Base-by-base conservation (phyloP, 1,284 basidiomycete species). In the Athelia sp. region DNA sequence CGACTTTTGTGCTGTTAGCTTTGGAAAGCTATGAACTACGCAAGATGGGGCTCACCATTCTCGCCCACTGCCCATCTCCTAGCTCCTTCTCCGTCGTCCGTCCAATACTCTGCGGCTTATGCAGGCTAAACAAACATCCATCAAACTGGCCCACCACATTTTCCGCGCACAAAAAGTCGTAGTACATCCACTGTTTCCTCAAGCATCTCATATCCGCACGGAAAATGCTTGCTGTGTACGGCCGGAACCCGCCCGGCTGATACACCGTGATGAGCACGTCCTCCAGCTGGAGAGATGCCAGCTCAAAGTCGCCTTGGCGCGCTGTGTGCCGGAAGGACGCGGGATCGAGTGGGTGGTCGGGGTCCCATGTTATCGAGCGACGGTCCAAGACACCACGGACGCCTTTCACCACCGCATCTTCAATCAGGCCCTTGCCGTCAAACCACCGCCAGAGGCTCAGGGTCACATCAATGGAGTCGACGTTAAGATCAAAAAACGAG, bases 121-220 rank as follows among this genome's bases (percentile, higher is more conserved):
- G 96, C 54, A 99, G 66, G 61, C 94, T 98, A 73, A 98, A 98
- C 14, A 99, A 65, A 61, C 97, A 99, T 60, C 98, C 98, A 64
- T 99, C 96, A 56, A 96, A 91, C 64, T 99, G 97, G 1, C 96
- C 96, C 3, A 97, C 96, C 50, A 98, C 91, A 50, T 88, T 90
- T 58, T 98, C 94, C 0, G 96, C 96, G 43, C 82, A 84, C 50
- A 95, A 69, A 58, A 94, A 84, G 65, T 98, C 95, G 64, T 95
- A 96, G 67, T 98, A 98, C 31, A 98, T 62, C 94, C 94, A 99
- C 60, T 91, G 87, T 64, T 96, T 97, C 51, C 96, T 78, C 57
- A 99, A 84, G 15, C 78, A 80, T 13, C 81, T 79, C 35, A 98
- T 81, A 56, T 90, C 86, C n/a, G 95, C 96, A 53, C 87, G 87